These are phyloP conservation scores for Inga laurina DNA, from an alignment of 306 rosid species.

Conservation along the genomic window DNA sequence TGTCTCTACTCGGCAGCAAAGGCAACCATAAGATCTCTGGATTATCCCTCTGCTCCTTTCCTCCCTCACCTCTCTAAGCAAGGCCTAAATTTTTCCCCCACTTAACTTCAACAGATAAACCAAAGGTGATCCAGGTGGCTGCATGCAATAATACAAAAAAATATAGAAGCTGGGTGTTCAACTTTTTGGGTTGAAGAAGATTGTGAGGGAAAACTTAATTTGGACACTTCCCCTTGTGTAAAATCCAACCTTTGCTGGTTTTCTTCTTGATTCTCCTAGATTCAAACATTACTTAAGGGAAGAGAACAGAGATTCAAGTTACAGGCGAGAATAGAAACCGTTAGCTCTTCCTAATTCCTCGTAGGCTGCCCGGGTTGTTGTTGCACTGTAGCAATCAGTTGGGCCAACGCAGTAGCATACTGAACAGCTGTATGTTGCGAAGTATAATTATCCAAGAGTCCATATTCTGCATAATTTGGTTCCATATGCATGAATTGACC, in stretches of 20 bases:
- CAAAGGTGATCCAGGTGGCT: slow-evolving; percentile 20
- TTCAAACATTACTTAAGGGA: not conserved
- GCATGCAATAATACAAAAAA: not conserved
- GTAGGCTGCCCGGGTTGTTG: slow-evolving; percentile 58
- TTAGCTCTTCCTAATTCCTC: slow-evolving; percentile 50
- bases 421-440: slow-evolving; percentile 89
- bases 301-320: slow-evolving; percentile 12
- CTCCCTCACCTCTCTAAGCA: not conserved
- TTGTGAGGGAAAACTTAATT: not conserved
- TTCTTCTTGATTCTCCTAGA: not conserved
- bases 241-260: not conserved
- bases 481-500: slow-evolving; percentile 86
- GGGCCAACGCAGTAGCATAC: slow-evolving; percentile 77
- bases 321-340: not conserved
- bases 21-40: slow-evolving; percentile 13
- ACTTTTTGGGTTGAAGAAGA: not conserved
- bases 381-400: slow-evolving; percentile 72
- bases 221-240: no score
- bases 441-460: slow-evolving; percentile 69
- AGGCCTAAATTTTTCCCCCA: no score
- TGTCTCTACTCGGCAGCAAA: not conserved
- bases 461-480: slow-evolving; percentile 72
- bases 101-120: not conserved
- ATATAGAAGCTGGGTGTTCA: slow-evolving; percentile 14
- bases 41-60: not conserved